phyloP scores from a whole-genome alignment of 345 rosid genomes.

The Luvunga scandens region DNA sequence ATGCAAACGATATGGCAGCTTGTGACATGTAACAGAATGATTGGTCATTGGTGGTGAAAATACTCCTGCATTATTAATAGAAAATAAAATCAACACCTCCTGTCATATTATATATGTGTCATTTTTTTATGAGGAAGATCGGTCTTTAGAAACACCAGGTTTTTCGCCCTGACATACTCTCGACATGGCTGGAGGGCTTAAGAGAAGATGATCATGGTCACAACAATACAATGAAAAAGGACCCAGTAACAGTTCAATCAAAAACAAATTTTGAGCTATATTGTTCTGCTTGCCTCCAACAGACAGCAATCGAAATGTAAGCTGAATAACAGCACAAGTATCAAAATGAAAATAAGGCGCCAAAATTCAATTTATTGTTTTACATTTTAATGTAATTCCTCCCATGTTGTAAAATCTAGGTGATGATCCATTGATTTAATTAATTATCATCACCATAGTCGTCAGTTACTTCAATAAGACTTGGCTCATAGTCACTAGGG shows the following conservation, averaged over 20 bases:
- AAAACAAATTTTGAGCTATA: background rate
- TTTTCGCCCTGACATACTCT: background rate
- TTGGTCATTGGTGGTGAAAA: too few species aligned
- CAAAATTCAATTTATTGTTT: conserved; percentile 10
- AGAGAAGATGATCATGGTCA: background rate
- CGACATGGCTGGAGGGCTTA: background rate
- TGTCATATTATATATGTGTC: too few species aligned
- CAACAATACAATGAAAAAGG: background rate
- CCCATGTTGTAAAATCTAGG: background rate
- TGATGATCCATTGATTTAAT: too few species aligned
- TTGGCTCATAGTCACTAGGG: conserved; percentile 78
- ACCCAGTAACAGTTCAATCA: too few species aligned
- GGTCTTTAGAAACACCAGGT: too few species aligned
- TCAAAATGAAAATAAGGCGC: background rate
- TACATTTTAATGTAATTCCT: background rate
- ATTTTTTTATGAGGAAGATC: too few species aligned
- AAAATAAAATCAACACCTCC: too few species aligned
- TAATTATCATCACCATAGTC: too few species aligned
- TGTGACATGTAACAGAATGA: too few species aligned
- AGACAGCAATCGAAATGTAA: background rate
- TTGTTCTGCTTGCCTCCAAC: background rate
- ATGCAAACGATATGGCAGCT: too few species aligned
- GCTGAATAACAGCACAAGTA: too few species aligned
- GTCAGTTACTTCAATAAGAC: conserved; percentile 72
- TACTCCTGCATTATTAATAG: too few species aligned